Evolutionary conservation across 2,329 filamentous ascomycete genomes (phyloP).

Genomic region (Gliomastix tumulicola): DNA sequence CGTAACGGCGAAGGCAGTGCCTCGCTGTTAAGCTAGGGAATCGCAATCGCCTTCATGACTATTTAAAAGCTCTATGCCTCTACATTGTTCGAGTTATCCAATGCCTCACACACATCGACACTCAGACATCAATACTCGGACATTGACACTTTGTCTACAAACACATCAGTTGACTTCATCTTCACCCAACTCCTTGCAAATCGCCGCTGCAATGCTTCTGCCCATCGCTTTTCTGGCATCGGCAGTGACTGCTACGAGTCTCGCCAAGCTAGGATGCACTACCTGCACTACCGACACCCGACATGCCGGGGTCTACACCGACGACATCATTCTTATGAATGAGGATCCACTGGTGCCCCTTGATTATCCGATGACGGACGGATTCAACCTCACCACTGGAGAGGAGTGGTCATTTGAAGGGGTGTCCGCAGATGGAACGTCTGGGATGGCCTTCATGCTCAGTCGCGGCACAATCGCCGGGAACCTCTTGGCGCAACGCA

Average conservation of each 20-base stretch:
- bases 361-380: constrained; percentile 4
- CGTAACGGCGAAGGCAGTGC: not conserved
- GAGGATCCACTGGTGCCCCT: constrained; percentile 4
- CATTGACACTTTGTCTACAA: not conserved
- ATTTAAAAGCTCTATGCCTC: not conserved
- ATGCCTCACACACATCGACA: no score
- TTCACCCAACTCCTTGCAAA: constrained; percentile 4
- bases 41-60: not conserved
- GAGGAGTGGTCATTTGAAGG: constrained; percentile 9
- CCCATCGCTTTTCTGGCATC: constrained; percentile 5
- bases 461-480: constrained; percentile 8
- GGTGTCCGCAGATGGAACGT: constrained; percentile 5
- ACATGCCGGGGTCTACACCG: constrained; percentile 4
- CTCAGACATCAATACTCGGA: no score
- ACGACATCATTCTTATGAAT: constrained; percentile 5
- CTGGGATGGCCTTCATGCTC: constrained; percentile 8
- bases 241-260: constrained; percentile 6
- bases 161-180: not conserved
- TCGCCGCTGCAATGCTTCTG: constrained; percentile 4
- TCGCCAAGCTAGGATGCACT: constrained; percentile 3
- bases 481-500: constrained; percentile 5
- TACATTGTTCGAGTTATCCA: not conserved
- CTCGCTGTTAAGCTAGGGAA: not conserved
- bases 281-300: constrained; percentile 5
- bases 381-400: constrained; percentile 3